Conservation (phyloP, 345 rosid genomes). For the Linum lewisii region DNA sequence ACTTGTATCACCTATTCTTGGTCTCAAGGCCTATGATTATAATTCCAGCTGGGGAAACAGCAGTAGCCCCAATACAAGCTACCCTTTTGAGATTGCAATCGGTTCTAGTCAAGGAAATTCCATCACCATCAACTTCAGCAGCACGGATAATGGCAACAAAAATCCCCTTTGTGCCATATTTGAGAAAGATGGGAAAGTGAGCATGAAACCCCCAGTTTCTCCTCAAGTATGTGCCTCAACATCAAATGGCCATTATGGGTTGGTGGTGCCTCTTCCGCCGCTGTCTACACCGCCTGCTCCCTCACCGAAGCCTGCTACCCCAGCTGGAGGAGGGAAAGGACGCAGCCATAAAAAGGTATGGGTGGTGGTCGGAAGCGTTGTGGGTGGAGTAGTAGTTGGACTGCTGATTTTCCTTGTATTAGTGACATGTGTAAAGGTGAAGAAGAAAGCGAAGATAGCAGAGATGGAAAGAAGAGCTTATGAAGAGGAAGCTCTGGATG, state of each 20-base stretch:
- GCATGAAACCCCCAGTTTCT: slow-evolving; percentile 35
- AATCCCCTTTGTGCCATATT: slow-evolving; percentile 65
- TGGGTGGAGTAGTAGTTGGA: not conserved
- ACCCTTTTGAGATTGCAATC: slow-evolving; percentile 53
- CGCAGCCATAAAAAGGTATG: not conserved
- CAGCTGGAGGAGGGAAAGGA: not conserved
- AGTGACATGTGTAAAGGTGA: not conserved
- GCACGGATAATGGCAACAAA: slow-evolving; percentile 15
- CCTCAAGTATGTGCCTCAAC: slow-evolving; percentile 46
- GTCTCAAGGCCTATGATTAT: slow-evolving; percentile 62
- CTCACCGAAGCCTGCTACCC: not conserved
- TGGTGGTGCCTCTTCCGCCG: slow-evolving; percentile 39
- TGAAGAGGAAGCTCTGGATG: slow-evolving; percentile 6
- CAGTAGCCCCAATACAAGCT: slow-evolving; percentile 25
- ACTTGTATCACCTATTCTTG: slow-evolving; percentile 71
- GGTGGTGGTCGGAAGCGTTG: not conserved
- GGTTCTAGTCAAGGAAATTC: slow-evolving; percentile 33
- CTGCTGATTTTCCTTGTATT: not conserved
- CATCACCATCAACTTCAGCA: slow-evolving; percentile 54
- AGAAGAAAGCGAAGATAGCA: slow-evolving; percentile 6
- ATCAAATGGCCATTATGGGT: slow-evolving; percentile 71
- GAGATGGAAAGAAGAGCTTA: slow-evolving; percentile 4
- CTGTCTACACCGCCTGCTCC: slow-evolving; percentile 8
- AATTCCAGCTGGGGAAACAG: slow-evolving; percentile 12
- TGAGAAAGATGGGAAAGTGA: slow-evolving; percentile 52